Base-by-base conservation (phyloP, 495 filamentous ascomycete species). In the Lophiotrema nucula region DNA sequence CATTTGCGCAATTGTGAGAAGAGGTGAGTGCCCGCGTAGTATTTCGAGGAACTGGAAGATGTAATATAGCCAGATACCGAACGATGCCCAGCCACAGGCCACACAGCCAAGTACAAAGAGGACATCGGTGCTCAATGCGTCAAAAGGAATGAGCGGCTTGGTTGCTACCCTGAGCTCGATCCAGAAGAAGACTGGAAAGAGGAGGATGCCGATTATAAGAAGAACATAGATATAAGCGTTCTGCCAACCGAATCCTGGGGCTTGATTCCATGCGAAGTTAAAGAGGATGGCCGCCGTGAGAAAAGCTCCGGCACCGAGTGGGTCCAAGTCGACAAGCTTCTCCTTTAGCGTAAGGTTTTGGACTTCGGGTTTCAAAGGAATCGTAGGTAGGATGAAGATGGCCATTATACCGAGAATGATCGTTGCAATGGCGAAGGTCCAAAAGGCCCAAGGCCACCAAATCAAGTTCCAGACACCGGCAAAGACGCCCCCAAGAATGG, bases 211-310 rank as follows among this genome's bases (percentile, higher is more conserved):
- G n/a, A 80, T 35, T 24, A 80, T 74, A 0, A 80, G 67, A 0
- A 76, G 60, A 4, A 78, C 62, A 56, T 75, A 77, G 24, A 77
- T 71, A 62, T 80, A 80, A 0, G 73, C 64, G 28, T 68, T 64
- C 5, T 43, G 41, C 79, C 79, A 82, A 1, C 74, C 71, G 1
- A 74, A 74, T 0, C 72, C 59, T 0, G 76, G 73, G 0, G 69
- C 75, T 62, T 81, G 79, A 58, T 81, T 81, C 74, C 73, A 79
- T 0, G 77, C 75, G 35, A 81, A 69, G 43, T 80, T 79, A 27
- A 78, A 63, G 5, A 77, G 63, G n/a, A 77, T 60, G 15, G 77
- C 60, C n/a, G 60, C 74, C 5, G 67, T 52, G 26, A 72, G 54
- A 18, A 63, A 67, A 12, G 22, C 28, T 6, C 64, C n/a, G 2